These are phyloP conservation scores for Bacterosira constricta DNA, from an alignment of 108 stramenopile species.

Conservation along the genomic window DNA sequence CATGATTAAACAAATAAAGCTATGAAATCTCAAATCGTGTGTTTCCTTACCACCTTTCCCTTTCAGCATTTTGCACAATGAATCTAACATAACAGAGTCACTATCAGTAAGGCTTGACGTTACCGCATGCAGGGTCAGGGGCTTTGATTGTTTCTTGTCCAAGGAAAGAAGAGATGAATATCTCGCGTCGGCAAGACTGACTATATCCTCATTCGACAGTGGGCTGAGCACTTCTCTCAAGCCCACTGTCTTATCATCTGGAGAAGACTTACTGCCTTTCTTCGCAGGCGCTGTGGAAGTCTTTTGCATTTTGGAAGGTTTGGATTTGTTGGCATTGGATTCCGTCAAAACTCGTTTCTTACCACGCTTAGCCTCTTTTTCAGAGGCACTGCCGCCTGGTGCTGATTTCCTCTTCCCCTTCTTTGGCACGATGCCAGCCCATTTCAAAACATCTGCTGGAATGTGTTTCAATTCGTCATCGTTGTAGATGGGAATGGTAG, in stretches of 20 bases:
- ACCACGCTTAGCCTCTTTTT: not conserved
- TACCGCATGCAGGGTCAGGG: conserved; percentile 37
- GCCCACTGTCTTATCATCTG: not conserved
- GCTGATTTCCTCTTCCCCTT: not conserved
- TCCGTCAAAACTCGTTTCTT: conserved; percentile 45
- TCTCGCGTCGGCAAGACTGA: conserved; percentile 26
- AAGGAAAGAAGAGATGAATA: conserved; percentile 39
- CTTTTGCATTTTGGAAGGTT: conserved; percentile 15
- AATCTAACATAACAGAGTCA: conserved; percentile 51
- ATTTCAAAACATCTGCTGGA: conserved; percentile 37
- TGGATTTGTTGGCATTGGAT: conserved; percentile 15
- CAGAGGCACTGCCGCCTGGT: not conserved
- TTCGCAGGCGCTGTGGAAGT: not conserved
- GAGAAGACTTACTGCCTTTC: not conserved
- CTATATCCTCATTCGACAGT: conserved; percentile 33
- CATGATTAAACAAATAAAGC: not conserved
- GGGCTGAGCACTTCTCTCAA: conserved; percentile 17
- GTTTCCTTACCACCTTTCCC: conserved; percentile 48
- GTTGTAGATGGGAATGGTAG: conserved; percentile 29
- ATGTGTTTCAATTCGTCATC: conserved; percentile 47
- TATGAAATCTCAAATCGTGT: too few relatives aligned
- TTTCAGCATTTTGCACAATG: conserved; percentile 47
- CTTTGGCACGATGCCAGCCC: conserved; percentile 43
- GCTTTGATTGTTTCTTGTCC: not conserved
- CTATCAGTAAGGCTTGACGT: conserved; percentile 62